These are phyloP conservation scores for Hibiscus tridactylites DNA, from an alignment of 345 rosid species.

Conservation along the genomic window DNA sequence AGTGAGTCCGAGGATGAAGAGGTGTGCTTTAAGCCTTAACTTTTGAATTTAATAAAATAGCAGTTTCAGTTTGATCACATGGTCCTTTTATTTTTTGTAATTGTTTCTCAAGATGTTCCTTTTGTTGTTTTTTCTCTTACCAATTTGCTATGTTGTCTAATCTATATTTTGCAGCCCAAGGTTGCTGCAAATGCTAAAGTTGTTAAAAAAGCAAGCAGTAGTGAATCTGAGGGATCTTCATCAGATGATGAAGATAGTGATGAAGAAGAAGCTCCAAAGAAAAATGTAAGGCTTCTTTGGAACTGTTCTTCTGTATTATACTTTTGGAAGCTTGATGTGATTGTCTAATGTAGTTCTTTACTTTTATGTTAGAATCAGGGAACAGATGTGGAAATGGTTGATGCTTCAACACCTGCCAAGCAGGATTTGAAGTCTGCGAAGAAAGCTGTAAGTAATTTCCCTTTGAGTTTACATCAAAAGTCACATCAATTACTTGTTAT, in stretches of 20 bases:
- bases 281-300: slow-evolving; percentile 22
- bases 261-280: slow-evolving; percentile 44
- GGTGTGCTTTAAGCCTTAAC: background rate
- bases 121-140: background rate
- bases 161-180: slow-evolving; percentile 18
- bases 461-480: background rate
- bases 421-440: slow-evolving; percentile 27
- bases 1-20: slow-evolving; percentile 28
- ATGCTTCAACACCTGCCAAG: slow-evolving; percentile 31
- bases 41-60: background rate
- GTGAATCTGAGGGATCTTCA: slow-evolving; percentile 34
- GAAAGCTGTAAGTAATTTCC: slow-evolving; percentile 26
- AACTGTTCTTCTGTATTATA: background rate
- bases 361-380: slow-evolving; percentile 19
- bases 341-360: background rate
- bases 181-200: slow-evolving; percentile 15
- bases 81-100: background rate
- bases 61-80: background rate
- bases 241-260: slow-evolving; percentile 42
- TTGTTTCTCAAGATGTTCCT: background rate
- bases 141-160: background rate
- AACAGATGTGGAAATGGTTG: slow-evolving; percentile 60
- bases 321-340: background rate
- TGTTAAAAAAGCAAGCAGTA: slow-evolving; percentile 37
- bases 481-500: background rate